Percentiles rank a stretch among this genome's conserved stretches.
Conservation (phyloP, 2,329 filamentous ascomycete genomes). For the Zelopaecilomyces penicillatus region DNA sequence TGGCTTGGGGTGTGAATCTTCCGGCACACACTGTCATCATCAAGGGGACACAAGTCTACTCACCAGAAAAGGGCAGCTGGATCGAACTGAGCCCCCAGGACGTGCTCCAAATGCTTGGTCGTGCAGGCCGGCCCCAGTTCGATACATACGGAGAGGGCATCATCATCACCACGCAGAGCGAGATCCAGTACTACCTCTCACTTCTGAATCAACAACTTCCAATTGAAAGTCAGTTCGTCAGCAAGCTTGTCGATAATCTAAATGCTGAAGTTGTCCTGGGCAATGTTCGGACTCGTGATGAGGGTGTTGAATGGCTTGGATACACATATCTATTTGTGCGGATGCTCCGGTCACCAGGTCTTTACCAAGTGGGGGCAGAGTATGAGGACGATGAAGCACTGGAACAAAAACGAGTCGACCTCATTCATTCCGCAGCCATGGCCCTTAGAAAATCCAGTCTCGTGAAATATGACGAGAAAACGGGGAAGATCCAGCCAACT, state of each 20-base stretch:
- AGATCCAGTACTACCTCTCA: conserved; percentile 96
- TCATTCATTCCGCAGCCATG: conserved; percentile 86
- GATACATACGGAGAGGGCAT: conserved; percentile 98
- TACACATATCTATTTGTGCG: conserved; percentile 97
- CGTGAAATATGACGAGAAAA: conserved; percentile 92
- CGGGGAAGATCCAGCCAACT: conserved; percentile 78
- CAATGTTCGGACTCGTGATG: conserved; percentile 83
- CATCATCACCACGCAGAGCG: conserved; percentile 90
- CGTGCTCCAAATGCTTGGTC: conserved; percentile 96
- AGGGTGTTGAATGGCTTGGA: conserved; percentile 97
- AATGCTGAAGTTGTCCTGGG: conserved; percentile 95
- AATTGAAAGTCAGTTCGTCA: conserved; percentile 93
- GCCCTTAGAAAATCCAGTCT: conserved; percentile 82
- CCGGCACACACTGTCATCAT: conserved; percentile 98
- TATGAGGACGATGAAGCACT: conserved; percentile 87
- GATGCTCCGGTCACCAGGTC: conserved; percentile 88
- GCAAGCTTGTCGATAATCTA: conserved; percentile 86
- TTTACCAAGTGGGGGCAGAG: conserved; percentile 93
- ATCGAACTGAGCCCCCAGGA: conserved; percentile 96
- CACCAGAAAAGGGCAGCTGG: conserved; percentile 97
- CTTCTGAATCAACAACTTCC: conserved; percentile 94
- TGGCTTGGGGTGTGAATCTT: conserved; percentile 98
- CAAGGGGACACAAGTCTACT: conserved; percentile 97
- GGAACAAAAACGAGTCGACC: conserved; percentile 94
- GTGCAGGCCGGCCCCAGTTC: conserved; percentile 91